phyloP scores from a whole-genome alignment of 768 basidiomycete genomes.

The Strobilomyces confusus region DNA sequence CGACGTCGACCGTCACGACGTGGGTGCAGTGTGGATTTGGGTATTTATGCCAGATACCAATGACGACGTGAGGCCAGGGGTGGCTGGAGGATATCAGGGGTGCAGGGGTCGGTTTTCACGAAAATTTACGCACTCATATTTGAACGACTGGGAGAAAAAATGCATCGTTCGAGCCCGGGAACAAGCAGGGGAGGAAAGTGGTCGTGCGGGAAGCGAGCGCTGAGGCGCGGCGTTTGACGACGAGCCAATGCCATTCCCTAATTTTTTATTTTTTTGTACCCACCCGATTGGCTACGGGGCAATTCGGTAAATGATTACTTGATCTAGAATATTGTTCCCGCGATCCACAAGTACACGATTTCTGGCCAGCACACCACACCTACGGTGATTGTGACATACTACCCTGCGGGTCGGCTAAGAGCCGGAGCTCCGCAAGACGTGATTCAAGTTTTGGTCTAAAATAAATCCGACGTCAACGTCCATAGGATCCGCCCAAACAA shows the following conservation, averaged over 20 bases:
- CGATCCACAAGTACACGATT: background rate
- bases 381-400: background rate
- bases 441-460: slow-evolving; percentile 76
- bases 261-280: slow-evolving; percentile 11
- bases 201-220: slow-evolving; percentile 17
- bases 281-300: slow-evolving; percentile 29
- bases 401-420: slow-evolving; percentile 29
- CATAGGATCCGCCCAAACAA: background rate
- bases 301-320: slow-evolving; percentile 9
- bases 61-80: slow-evolving; percentile 86
- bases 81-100: slow-evolving; percentile 48
- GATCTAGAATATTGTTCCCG: slow-evolving; percentile 5
- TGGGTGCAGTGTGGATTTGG: slow-evolving; percentile 91
- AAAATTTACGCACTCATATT: slow-evolving; percentile 65
- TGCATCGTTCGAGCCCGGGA: slow-evolving; percentile 52
- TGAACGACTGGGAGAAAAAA: slow-evolving; percentile 81
- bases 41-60: slow-evolving; percentile 95
- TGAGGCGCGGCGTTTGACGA: slow-evolving; percentile 15
- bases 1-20: slow-evolving; percentile 81
- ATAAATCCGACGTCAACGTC: background rate
- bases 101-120: background rate
- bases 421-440: slow-evolving; percentile 63
- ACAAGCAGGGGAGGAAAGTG: slow-evolving; percentile 17
- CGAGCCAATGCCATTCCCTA: slow-evolving; percentile 3
- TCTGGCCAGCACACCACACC: background rate